phyloP scores from a whole-genome alignment of 2,329 filamentous ascomycete genomes.

The Ceratocystis destructans region DNA sequence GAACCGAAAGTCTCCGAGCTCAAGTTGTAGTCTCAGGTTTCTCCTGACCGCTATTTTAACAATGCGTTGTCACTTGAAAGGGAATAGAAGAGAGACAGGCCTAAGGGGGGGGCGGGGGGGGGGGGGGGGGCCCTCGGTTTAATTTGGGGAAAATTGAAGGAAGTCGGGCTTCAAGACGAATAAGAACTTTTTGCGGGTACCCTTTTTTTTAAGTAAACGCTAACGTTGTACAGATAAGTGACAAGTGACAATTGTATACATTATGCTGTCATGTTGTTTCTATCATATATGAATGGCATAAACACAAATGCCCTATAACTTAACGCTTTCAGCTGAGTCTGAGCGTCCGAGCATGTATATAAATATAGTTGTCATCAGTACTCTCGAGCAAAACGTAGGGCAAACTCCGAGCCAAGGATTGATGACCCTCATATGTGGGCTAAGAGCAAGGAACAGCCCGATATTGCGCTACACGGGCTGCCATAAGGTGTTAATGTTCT shows the following conservation, averaged over 20 bases:
- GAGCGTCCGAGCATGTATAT: not conserved
- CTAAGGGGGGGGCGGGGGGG: not conserved
- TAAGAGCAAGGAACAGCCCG: conserved; percentile 6
- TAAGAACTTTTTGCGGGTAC: no score
- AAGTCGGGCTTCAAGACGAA: no score
- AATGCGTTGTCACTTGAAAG: not conserved
- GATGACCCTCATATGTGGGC: not conserved
- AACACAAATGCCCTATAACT: not conserved
- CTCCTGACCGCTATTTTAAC: not conserved
- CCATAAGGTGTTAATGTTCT: not conserved
- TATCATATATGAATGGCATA: not conserved
- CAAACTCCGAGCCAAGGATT: not conserved
- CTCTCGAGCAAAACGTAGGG: not conserved
- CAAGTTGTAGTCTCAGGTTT: not conserved
- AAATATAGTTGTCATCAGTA: not conserved
- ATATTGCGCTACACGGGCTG: not conserved
- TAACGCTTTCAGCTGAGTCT: conserved; percentile 5
- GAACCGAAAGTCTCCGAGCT: conserved; percentile 8
- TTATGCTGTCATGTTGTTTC: not conserved
- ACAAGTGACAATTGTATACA: not conserved
- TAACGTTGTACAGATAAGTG: not conserved
- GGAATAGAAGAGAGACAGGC: not conserved
- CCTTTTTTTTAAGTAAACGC: not conserved
- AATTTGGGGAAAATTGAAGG: no score
- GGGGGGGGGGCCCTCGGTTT: no score